These are phyloP conservation scores for Cutaneotrichosporon sp. DNA, from an alignment of 1,284 basidiomycete genomes.

Conservation along the genomic window DNA sequence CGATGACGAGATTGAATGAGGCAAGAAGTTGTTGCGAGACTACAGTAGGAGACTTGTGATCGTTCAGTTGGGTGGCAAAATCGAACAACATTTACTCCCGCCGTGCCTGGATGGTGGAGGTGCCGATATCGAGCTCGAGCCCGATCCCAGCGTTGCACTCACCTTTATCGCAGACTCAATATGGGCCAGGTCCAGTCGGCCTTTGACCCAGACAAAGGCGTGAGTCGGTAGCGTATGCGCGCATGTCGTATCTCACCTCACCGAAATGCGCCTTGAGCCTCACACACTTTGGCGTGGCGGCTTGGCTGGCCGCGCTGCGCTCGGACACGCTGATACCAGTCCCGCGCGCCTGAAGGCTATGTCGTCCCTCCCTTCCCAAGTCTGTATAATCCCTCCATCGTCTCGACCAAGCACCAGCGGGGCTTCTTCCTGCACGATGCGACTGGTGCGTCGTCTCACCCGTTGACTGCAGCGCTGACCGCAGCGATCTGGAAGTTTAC, in stretches of 20 bases:
- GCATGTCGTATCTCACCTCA: background rate
- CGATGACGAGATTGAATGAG: background rate
- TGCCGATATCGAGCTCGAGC: background rate
- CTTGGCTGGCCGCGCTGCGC: background rate
- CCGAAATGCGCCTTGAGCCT: background rate
- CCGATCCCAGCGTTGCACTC: background rate
- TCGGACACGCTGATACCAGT: background rate
- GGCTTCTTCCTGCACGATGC: slow-evolving; percentile 54
- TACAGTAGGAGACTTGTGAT: too few relatives aligned
- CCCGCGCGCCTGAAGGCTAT: slow-evolving; percentile 38
- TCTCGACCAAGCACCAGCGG: slow-evolving; percentile 35
- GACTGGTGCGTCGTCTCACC: slow-evolving; percentile 38
- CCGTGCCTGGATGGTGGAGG: slow-evolving; percentile 1
- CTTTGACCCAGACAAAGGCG: slow-evolving; percentile 28
- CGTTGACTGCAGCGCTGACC: slow-evolving; percentile 6
- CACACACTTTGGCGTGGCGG: too few relatives aligned
- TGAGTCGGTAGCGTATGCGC: background rate
- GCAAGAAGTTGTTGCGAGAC: background rate
- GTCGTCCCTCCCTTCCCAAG: slow-evolving; percentile 56
- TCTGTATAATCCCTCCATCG: slow-evolving; percentile 56
- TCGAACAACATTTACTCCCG: background rate
- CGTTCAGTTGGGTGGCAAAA: slow-evolving; percentile 2
- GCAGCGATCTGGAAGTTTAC: slow-evolving; percentile 78
- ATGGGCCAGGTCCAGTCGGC: slow-evolving; percentile 42
- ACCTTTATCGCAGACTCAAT: slow-evolving; percentile 3